Evolutionary conservation across 1,284 basidiomycete genomes (phyloP).

Genomic region (Peniophora sp.): DNA sequence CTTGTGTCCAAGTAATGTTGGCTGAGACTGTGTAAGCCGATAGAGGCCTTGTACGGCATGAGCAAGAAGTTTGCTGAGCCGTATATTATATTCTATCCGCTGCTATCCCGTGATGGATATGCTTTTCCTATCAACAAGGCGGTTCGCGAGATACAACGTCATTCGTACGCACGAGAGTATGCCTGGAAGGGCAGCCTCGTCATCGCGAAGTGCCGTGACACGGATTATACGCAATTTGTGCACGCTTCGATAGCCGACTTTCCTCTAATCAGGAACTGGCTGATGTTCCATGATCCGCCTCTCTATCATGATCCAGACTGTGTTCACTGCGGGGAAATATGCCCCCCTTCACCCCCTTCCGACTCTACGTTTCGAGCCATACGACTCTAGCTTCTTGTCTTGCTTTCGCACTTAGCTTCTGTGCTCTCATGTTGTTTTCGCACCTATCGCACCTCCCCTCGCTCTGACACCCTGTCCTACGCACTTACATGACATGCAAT

Average conservation of each 20-base stretch:
- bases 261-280: constrained; percentile 69
- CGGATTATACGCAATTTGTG: constrained; percentile 59
- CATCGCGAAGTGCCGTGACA: constrained; percentile 65
- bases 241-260: constrained; percentile 75
- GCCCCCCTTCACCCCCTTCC: no score
- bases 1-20: constrained; percentile 1
- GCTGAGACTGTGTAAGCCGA: constrained; percentile 36
- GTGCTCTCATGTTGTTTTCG: no score
- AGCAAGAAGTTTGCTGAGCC: constrained; percentile 68
- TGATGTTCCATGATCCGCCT: no score
- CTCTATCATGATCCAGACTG: no score
- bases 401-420: no score
- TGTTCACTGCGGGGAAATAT: no score
- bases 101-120: constrained; percentile 66
- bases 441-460: no score
- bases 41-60: constrained; percentile 72
- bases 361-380: no score
- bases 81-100: constrained; percentile 73
- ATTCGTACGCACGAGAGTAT: constrained; percentile 43
- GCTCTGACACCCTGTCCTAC: no score
- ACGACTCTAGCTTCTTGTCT: no score
- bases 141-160: constrained; percentile 64
- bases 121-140: constrained; percentile 70
- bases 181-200: constrained; percentile 77
- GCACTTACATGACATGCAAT: no score